Conservation (phyloP, 1,284 basidiomycete genomes). For the Ceratobasidium papillatum region DNA sequence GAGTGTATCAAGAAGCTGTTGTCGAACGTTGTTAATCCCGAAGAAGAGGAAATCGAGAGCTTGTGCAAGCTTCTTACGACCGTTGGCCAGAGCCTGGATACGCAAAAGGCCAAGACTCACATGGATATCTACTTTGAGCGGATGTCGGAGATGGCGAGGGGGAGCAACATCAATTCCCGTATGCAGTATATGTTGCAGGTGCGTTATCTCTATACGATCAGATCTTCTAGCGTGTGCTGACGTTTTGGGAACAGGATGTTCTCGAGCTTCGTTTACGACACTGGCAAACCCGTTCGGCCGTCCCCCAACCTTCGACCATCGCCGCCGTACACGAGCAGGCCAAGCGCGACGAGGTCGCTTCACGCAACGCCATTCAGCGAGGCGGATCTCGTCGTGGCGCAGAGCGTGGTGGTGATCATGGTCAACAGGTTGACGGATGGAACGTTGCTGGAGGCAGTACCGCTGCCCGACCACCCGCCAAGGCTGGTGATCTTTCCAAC, state of each 20-base stretch:
- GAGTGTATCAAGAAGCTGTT: slow-evolving; percentile 95
- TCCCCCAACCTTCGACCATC: slow-evolving; percentile 86
- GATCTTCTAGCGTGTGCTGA: slow-evolving; percentile 33
- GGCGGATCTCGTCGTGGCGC: slow-evolving; percentile 90
- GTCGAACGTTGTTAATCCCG: slow-evolving; percentile 90
- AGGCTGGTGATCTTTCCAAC: slow-evolving; percentile 86
- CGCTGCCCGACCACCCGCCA: slow-evolving; percentile 64
- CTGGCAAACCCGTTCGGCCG: slow-evolving; percentile 79
- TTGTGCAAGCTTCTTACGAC: slow-evolving; percentile 93
- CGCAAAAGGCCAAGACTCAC: slow-evolving; percentile 77
- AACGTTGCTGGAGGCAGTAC: slow-evolving; percentile 70
- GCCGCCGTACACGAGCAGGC: slow-evolving; percentile 59
- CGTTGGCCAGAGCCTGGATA: slow-evolving; percentile 85
- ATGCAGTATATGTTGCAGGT: slow-evolving; percentile 97
- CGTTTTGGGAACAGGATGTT: slow-evolving; percentile 67
- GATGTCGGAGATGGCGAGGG: slow-evolving; percentile 84
- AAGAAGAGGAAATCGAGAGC: slow-evolving; percentile 97
- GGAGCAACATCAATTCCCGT: slow-evolving; percentile 78
- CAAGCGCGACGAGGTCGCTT: slow-evolving; percentile 61
- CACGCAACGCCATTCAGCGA: slow-evolving; percentile 67
- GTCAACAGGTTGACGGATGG: slow-evolving; percentile 78
- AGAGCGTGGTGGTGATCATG: slow-evolving; percentile 59
- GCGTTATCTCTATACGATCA: slow-evolving; percentile 48
- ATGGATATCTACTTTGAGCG: slow-evolving; percentile 94
- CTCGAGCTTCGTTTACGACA: slow-evolving; percentile 86